Evolutionary conservation across 2,329 filamentous ascomycete genomes (phyloP).

Genomic region (Xylaria sp.): DNA sequence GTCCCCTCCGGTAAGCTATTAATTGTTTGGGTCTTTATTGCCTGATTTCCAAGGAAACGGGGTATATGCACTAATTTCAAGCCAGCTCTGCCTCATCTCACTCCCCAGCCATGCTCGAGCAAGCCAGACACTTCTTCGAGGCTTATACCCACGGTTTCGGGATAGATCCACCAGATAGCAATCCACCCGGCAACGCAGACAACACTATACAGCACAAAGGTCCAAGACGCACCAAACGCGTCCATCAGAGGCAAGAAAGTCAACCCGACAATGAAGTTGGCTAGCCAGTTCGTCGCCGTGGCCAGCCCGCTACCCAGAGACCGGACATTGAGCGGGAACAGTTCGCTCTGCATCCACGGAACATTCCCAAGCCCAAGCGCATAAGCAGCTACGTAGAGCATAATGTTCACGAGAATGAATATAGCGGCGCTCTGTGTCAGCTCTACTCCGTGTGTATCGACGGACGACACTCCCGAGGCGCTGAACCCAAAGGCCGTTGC

Average conservation of each 20-base stretch:
- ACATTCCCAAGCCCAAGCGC: constrained; percentile 90
- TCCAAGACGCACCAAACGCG: constrained; percentile 74
- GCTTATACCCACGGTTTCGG: constrained; percentile 83
- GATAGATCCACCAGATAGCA: constrained; percentile 79
- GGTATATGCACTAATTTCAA: neutral
- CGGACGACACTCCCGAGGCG: constrained; percentile 62
- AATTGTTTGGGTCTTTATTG: neutral
- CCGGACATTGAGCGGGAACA: constrained; percentile 82
- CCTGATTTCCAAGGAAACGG: neutral
- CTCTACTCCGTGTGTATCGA: constrained; percentile 37
- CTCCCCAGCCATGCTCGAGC: constrained; percentile 78
- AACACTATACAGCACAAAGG: constrained; percentile 81
- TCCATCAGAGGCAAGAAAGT: constrained; percentile 81
- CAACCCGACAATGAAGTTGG: constrained; percentile 86
- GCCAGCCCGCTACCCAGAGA: constrained; percentile 77
- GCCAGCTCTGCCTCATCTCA: constrained; percentile 54
- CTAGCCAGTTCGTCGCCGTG: constrained; percentile 86
- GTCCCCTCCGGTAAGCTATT: too few species aligned
- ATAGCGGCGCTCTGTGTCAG: constrained; percentile 53
- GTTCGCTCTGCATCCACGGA: constrained; percentile 94
- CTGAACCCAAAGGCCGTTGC: constrained; percentile 78
- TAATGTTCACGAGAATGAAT: constrained; percentile 78
- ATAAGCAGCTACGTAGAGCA: constrained; percentile 85
- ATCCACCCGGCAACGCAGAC: constrained; percentile 77
- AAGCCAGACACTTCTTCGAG: constrained; percentile 82